Percentiles rank a stretch among this genome's conserved stretches.
Conservation (phyloP, 805 yeast genomes). For the Kodamaea sagamina region DNA sequence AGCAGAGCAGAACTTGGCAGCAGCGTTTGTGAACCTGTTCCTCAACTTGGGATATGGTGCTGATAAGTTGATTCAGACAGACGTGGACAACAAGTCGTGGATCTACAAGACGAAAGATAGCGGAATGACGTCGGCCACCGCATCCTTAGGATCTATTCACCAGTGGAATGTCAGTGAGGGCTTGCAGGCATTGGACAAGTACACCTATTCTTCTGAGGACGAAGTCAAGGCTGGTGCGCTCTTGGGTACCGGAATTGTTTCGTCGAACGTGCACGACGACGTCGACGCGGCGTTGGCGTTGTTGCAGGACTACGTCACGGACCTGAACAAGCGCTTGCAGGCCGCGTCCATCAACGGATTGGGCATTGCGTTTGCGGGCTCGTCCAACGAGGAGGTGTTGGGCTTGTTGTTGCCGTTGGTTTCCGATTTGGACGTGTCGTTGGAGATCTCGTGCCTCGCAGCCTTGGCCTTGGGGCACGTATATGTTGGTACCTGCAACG, state of each 20-base stretch:
- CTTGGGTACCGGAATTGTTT: conserved; percentile 90
- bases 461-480: conserved; percentile 92
- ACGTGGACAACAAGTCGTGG: conserved; percentile 75
- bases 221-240: conserved; percentile 96
- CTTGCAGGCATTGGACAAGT: conserved; percentile 84
- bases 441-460: conserved; percentile 82
- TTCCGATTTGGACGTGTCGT: conserved; percentile 68
- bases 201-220: conserved; percentile 78
- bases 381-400: conserved; percentile 80
- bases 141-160: conserved; percentile 84
- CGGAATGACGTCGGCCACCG: conserved; percentile 91
- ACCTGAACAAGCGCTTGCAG: conserved; percentile 61
- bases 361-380: conserved; percentile 94
- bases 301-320: conserved; percentile 78
- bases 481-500: conserved; percentile 93
- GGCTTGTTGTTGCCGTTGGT: conserved; percentile 79
- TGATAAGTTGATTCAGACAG: conserved; percentile 77
- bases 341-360: conserved; percentile 87
- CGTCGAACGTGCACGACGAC: conserved; percentile 93
- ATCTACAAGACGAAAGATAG: conserved; percentile 88
- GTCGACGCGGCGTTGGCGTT: conserved; percentile 89
- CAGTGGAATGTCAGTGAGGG: conserved; percentile 93
- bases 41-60: conserved; percentile 88
- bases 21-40: conserved; percentile 91
- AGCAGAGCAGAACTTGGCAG: conserved; percentile 92